Evolutionary conservation across 2,329 filamentous ascomycete species (phyloP), one percentile per base, ranked within the genome.

Genomic region (Hypoxylon sp.): DNA sequence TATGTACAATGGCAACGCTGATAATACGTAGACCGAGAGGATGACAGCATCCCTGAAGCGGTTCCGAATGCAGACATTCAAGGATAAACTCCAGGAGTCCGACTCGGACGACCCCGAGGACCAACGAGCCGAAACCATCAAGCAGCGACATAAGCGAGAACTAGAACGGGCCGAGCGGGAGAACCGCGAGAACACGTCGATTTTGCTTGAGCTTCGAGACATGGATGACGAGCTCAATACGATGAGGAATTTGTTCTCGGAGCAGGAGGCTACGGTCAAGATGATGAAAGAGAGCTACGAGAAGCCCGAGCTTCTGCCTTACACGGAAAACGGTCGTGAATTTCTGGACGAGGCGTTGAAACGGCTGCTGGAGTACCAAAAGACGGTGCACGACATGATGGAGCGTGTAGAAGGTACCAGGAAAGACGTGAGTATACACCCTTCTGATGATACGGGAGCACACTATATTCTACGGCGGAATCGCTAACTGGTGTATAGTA

Each of bases 151-250:
- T 61, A 69, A 61, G 46, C 68, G 67, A 9, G 73, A 77, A 48
- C 58, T 74, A 12, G 67, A 72, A 49, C 63, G 68, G 34, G 74
- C 79, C 1, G 81, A 85, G 55, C 73, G 74, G 1, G 79, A 84
- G 49, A 86, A 86, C 57, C 77, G 83, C 5, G 79, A 84, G 52
- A 84, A 85, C 55, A 83, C 84, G 0, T 85, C 84, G 0, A 81
- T 83, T 0, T 68, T 87, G 0, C 70, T 87, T 0, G 84, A 87
- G 60, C 73, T 87, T 0, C 77, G 83, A 8, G 84, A 87, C 55
- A 80, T 87, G 35, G 81, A 86, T 52, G 83, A 87, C 51, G 84
- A 87, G 63, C 73, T 87, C 2, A 75, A 73, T 3, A 84, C 81
- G 0, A 73, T 87, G 4, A 62, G 76, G 4, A 78, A 76, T 31